Evolutionary conservation across 129 eudicot genomes (phyloP), one percentile per base, ranked within the genome.

Genomic region (Glebionis coronaria): DNA sequence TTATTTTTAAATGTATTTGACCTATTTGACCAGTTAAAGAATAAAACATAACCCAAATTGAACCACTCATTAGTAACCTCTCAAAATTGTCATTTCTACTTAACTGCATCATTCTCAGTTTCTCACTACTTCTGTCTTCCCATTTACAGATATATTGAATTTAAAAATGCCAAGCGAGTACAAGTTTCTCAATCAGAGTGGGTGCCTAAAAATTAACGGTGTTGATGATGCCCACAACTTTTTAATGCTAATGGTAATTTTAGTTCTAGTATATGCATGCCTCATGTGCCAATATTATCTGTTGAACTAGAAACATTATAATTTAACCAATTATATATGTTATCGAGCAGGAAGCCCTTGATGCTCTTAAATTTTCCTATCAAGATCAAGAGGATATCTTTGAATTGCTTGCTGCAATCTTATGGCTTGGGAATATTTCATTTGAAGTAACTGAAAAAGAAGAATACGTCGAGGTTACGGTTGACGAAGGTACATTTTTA

Each of bases 371-470:
- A n/a, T n/a, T n/a, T n/a, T n/a, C n/a, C n/a, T n/a, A n/a, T n/a
- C n/a, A n/a, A n/a, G n/a, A n/a, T n/a, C n/a, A n/a, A n/a, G n/a
- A n/a, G n/a, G n/a, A n/a, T n/a, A n/a, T n/a, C n/a, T n/a, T n/a
- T n/a, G n/a, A n/a, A n/a, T n/a, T n/a, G n/a, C n/a, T n/a, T n/a
- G n/a, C n/a, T n/a, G n/a, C n/a, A n/a, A n/a, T n/a, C n/a, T n/a
- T n/a, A n/a, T 94, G 99, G 99, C 78, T 94, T 20, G 97, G 99
- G 65, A 94, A 94, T 83, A 84, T 94, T 71, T 69, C 88, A 13
- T 86, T 94, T 74, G 73, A 73, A 60, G 87, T 79, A 18, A 62
- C 54, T 75, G 87, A 83, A 70, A 79, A 77, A 70, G 96, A 84
- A 74, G 91, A 83, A 72, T 82, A 84, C 40, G 76, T 81, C 19